phyloP scores from a whole-genome alignment of 2,329 filamentous ascomycete genomes.

The Claviceps pusilla region DNA sequence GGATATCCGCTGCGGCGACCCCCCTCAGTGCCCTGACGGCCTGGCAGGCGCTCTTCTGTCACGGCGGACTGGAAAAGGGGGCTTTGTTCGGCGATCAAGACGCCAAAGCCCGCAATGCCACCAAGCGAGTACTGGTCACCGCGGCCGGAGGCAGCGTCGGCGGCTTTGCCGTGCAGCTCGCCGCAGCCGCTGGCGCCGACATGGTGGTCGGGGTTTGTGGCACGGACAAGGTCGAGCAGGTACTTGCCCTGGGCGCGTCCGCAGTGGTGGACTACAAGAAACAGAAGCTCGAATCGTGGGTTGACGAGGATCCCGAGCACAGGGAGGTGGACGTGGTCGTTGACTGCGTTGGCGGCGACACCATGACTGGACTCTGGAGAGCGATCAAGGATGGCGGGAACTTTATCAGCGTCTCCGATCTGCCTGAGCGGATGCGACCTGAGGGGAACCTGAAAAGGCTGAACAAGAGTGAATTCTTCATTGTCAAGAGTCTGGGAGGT shows the following conservation, averaged over 20 bases:
- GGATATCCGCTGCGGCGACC: slow-evolving; percentile 21
- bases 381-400: slow-evolving; percentile 21
- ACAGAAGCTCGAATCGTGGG: slow-evolving; percentile 18
- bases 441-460: slow-evolving; percentile 14
- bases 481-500: slow-evolving; percentile 22
- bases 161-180: slow-evolving; percentile 25
- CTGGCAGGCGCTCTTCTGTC: slow-evolving; percentile 24
- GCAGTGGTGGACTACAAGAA: slow-evolving; percentile 23
- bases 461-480: slow-evolving; percentile 20
- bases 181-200: slow-evolving; percentile 18
- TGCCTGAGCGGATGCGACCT: slow-evolving; percentile 17
- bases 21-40: slow-evolving; percentile 27
- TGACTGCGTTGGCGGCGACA: slow-evolving; percentile 23
- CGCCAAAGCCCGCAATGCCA: slow-evolving; percentile 14
- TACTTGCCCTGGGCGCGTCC: slow-evolving; percentile 19
- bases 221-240: slow-evolving; percentile 15
- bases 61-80: slow-evolving; percentile 16
- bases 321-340: slow-evolving; percentile 20
- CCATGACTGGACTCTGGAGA: slow-evolving; percentile 18
- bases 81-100: slow-evolving; percentile 15
- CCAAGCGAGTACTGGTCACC: slow-evolving; percentile 22
- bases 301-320: slow-evolving; percentile 9
- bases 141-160: slow-evolving; percentile 26
- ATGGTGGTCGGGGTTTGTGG: slow-evolving; percentile 21
- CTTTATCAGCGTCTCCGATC: slow-evolving; percentile 19